Evolutionary conservation across 371 early-diverging fungal species (phyloP), one percentile per base, ranked within the genome.

Genomic region (Mortierella sp.): DNA sequence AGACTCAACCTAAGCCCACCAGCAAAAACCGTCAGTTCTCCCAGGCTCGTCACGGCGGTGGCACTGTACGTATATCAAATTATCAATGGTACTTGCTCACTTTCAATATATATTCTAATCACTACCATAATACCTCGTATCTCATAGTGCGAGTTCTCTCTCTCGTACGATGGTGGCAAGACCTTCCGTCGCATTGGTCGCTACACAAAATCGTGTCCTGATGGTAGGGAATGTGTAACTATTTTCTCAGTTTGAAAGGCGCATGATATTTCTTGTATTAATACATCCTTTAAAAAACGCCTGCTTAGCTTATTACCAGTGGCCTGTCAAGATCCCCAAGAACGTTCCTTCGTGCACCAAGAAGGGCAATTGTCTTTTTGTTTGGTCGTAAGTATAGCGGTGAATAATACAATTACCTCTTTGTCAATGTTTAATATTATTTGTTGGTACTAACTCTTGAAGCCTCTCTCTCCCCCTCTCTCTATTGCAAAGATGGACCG

Each of bases 121-220:
- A 51, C 37, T 64, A 40, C 22, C 55, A 16, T n/a, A 18, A 49
- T 49, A 11, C 18, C 3, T 43, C 45, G 18, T 18, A 43, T 57
- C 18, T 51, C 58, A 10, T 71, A 90, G 73, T 93, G 94, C 79
- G 89, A 93, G 84, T 93, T 93, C 76, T 85, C 94, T 1, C 77
- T 94, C 30, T 90, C 90, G 9, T 90, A 90, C 65, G 91, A 94
- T 72, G 86, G 84, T 40, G 93, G 90, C 40, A 80, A 85, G 49
- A 88, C 86, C 28, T 93, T 87, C 75, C 90, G 87, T 24, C 89
- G 88, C 11, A 69, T 94, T 37, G 85, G 87, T 26, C 54, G 40
- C 22, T 80, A 80, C 75, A 68, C 80, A 52, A 58, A 45, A 30
- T 64, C 80, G 11, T 80, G 80, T 75, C 80, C 80, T 58, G 88